These are phyloP conservation scores for Ascodesmis nigricans DNA, from an alignment of 495 filamentous ascomycete species.

Conservation along the genomic window DNA sequence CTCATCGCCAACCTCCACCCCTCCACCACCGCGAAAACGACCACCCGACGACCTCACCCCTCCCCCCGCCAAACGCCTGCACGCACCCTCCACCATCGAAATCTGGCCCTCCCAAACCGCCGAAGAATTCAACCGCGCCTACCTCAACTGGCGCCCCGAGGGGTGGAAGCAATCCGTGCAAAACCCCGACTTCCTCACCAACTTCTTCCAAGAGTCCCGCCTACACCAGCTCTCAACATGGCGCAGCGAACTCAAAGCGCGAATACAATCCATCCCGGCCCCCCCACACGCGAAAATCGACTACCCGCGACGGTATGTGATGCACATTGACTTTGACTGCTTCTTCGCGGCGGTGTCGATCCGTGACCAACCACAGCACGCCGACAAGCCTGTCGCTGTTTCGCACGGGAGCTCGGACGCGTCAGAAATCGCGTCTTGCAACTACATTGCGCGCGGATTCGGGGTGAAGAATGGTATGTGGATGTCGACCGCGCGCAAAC, in stretches of 20 bases:
- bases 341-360: conserved; percentile 92
- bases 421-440: conserved; percentile 92
- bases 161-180: conserved; percentile 67
- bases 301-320: conserved; percentile 48
- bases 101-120: conserved; percentile 32
- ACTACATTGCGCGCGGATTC: conserved; percentile 67
- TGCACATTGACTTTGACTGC: conserved; percentile 93
- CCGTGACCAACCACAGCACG: conserved; percentile 46
- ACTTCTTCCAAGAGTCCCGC: conserved; percentile 82
- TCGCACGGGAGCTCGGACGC: conserved; percentile 62
- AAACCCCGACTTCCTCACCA: conserved; percentile 78
- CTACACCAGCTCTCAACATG: conserved; percentile 64
- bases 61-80: background rate
- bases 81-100: background rate
- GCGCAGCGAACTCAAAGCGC: conserved; percentile 81
- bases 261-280: conserved; percentile 34
- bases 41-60: background rate
- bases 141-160: conserved; percentile 59
- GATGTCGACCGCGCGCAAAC: conserved; percentile 72
- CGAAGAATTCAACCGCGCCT: conserved; percentile 71
- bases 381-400: conserved; percentile 67
- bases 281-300: conserved; percentile 2
- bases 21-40: background rate
- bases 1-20: background rate
- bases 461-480: conserved; percentile 97